Percentiles rank a stretch among this genome's conserved stretches.
Evolutionary conservation across 139 green algal genomes (phyloP).

Genomic region (Picocystis salinarum): DNA sequence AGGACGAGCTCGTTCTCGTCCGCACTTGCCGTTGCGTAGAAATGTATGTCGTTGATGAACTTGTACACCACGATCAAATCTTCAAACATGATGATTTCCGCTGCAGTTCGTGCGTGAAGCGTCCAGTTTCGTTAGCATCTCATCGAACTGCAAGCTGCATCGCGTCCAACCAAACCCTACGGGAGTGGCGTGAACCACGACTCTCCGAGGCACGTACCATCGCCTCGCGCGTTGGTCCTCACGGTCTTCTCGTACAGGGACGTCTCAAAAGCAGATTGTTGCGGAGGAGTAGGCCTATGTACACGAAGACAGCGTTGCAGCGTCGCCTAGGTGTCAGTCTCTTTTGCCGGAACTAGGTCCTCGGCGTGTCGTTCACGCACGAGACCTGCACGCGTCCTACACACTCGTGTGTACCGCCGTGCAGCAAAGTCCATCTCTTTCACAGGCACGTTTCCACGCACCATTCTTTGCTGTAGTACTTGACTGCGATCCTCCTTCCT

Average conservation of each 20-base stretch:
- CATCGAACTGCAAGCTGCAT: too few relatives aligned
- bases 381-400: neutral
- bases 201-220: too few relatives aligned
- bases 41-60: constrained; percentile 85
- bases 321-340: neutral
- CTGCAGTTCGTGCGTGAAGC: too few relatives aligned
- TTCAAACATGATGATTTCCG: constrained; percentile 5
- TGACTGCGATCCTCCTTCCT: constrained; percentile 90
- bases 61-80: constrained; percentile 48
- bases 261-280: neutral
- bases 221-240: too few relatives aligned
- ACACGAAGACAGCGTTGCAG: neutral
- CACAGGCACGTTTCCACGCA: constrained; percentile 7
- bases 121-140: too few relatives aligned
- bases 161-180: too few relatives aligned
- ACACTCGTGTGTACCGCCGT: neutral
- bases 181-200: too few relatives aligned
- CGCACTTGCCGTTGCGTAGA: constrained; percentile 76
- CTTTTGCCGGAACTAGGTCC: neutral
- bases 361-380: neutral
- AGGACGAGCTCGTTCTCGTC: constrained; percentile 96
- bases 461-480: constrained; percentile 87
- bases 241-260: neutral
- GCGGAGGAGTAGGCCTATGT: neutral
- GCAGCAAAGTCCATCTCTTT: neutral